Conservation (phyloP, 306 rosid genomes). For the Cicer bijugum region DNA sequence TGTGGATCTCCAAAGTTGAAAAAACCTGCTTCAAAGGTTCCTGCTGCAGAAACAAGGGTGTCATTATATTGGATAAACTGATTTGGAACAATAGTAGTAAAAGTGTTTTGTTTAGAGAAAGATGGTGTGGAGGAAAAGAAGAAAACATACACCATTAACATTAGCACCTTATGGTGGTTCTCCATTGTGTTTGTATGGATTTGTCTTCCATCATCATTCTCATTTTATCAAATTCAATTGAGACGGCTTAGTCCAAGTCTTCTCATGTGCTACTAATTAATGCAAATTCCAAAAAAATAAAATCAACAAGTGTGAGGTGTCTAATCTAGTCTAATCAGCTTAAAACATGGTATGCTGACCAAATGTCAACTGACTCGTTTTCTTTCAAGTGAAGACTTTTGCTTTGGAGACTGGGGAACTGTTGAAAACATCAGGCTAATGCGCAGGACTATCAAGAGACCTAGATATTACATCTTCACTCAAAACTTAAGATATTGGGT, state of each 20-base stretch:
- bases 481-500: too few species aligned
- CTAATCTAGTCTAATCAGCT: too few species aligned
- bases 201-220: background rate
- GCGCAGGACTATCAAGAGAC: too few species aligned
- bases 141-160: background rate
- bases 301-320: background rate
- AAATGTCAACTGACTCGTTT: too few species aligned
- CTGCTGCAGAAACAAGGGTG: constrained; percentile 4
- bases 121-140: background rate
- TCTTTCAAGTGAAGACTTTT: too few species aligned
- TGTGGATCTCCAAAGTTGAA: constrained; percentile 2
- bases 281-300: background rate
- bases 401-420: too few species aligned
- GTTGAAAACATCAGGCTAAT: too few species aligned
- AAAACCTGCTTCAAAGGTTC: constrained; percentile 32
- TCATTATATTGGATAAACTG: background rate
- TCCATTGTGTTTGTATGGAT: too few species aligned
- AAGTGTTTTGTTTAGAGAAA: background rate
- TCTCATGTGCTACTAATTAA: background rate
- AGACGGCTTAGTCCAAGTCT: background rate
- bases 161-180: too few species aligned
- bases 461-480: too few species aligned
- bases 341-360: too few species aligned
- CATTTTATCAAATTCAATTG: background rate
- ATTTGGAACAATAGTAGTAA: background rate